Evolutionary conservation across 2,329 filamentous ascomycete genomes (phyloP), one percentile per base, ranked within the genome.

Genomic region (Fusarium verrucosum): DNA sequence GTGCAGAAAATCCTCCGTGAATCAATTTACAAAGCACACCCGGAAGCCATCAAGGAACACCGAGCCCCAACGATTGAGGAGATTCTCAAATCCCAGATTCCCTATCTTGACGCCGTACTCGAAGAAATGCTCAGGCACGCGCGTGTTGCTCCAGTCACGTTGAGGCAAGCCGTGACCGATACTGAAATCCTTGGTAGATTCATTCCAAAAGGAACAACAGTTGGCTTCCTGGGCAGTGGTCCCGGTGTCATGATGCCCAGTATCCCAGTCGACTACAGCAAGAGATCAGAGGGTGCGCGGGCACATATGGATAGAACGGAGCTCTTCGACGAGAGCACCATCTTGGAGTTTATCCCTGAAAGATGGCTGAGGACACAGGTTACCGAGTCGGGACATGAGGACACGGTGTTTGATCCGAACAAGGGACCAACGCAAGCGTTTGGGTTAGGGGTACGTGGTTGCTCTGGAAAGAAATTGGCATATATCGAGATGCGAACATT

Each of bases 31-130:
- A 49, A 57, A 0, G 72, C 72, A 0, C 60, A 68, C 3, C 33
- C 66, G 14, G 33, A 58, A 1, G 75, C 75, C 1, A 20, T 30
- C 1, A 20, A 35, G 0, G 65, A 68, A 5, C 35, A 45, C 0
- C 70, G 76, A 2, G 19, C 56, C 5, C 76, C 74, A 2, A 70
- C 66, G 0, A 61, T 68, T 3, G 28, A 63, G 3, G 77, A 79
- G 58, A 70, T 79, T 2, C 55, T 54, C 1, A 49, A 47, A n/a
- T 46, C 67, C 4, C 58, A 69, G 0, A 60, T 76, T 2, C 73
- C 74, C 1, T 79, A 77, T 57, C 72, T 80, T 1, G 77, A 80
- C 32, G 77, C 76, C 6, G 68, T 74, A 4, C 60, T 79, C 3
- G 76, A 79, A 49, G 77, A 81, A 53, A 66, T 72, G 1, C 64